Evolutionary conservation across 2,329 filamentous ascomycete species (phyloP).

Genomic region (Curvularia sp.): DNA sequence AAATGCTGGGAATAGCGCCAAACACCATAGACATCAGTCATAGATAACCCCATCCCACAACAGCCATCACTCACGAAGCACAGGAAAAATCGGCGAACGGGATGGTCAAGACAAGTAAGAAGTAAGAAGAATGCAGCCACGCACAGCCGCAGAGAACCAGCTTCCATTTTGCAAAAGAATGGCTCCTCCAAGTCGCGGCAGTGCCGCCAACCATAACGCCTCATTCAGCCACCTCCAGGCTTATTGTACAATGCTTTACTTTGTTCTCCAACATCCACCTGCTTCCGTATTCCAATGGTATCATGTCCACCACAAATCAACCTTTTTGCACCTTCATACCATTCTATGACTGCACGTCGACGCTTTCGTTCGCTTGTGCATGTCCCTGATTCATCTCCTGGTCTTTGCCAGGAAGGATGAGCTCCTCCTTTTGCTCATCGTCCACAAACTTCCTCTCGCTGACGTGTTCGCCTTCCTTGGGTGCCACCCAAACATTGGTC

Average conservation of each 20-base stretch:
- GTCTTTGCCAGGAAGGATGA: constrained; percentile 67
- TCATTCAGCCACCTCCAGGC: constrained; percentile 27
- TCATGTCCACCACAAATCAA: constrained; percentile 20
- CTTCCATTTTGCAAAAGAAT: constrained; percentile 14
- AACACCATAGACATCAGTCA: not conserved
- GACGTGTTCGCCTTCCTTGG: constrained; percentile 64
- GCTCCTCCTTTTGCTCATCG: constrained; percentile 71
- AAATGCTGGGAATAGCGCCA: not conserved
- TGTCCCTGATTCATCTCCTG: constrained; percentile 29
- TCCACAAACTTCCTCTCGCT: constrained; percentile 90
- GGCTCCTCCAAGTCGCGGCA: constrained; percentile 9
- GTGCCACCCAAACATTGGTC: constrained; percentile 86
- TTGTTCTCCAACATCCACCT: constrained; percentile 6
- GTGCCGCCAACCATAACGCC: constrained; percentile 20
- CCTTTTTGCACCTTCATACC: not conserved
- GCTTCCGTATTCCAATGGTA: constrained; percentile 21
- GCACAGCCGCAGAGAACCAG: constrained; percentile 12
- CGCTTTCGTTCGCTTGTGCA: constrained; percentile 28
- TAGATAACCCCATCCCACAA: constrained; percentile 9
- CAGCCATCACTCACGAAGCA: not conserved
- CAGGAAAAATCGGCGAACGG: not conserved
- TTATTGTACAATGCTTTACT: constrained; percentile 38
- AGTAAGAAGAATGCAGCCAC: constrained; percentile 18
- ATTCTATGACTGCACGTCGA: constrained; percentile 32
- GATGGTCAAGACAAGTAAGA: not conserved